phyloP scores from a whole-genome alignment of 1,284 basidiomycete species.

The Ustilago hordei region DNA sequence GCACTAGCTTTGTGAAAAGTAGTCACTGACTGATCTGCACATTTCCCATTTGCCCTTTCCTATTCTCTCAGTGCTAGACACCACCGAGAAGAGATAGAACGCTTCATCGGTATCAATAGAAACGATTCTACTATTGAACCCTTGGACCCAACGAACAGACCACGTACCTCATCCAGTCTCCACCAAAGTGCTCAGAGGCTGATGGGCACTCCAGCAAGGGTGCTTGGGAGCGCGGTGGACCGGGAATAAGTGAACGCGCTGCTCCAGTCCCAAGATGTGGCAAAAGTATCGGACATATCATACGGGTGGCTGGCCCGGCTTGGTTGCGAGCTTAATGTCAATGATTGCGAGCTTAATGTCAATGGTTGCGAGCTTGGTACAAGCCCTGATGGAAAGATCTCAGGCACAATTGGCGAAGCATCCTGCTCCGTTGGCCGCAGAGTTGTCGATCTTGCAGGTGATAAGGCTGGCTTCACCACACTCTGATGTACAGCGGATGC shows the following conservation, averaged over 20 bases:
- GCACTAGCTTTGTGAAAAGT: background rate
- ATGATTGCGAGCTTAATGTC: background rate
- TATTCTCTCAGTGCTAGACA: constrained; percentile 48
- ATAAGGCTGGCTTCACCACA: background rate
- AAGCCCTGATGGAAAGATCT: background rate
- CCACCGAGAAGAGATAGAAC: constrained; percentile 56
- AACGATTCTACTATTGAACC: no score
- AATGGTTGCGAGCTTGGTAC: background rate
- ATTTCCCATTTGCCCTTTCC: background rate
- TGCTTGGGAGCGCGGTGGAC: constrained; percentile 4
- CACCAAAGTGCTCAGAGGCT: constrained; percentile 4
- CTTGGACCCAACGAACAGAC: no score
- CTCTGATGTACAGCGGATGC: background rate
- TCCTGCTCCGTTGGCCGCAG: background rate
- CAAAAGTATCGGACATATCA: background rate
- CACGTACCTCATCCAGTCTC: no score
- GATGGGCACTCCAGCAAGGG: constrained; percentile 7
- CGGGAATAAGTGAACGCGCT: constrained; percentile 9
- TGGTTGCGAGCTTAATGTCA: background rate
- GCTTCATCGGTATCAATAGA: background rate
- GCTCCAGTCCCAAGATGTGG: constrained; percentile 8
- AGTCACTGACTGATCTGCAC: constrained; percentile 1
- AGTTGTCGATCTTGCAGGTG: background rate
- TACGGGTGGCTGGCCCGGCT: background rate
- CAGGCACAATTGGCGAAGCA: background rate